Evolutionary conservation across 257 asterid genomes (phyloP).

Genomic region (Lycium ferocissimum): DNA sequence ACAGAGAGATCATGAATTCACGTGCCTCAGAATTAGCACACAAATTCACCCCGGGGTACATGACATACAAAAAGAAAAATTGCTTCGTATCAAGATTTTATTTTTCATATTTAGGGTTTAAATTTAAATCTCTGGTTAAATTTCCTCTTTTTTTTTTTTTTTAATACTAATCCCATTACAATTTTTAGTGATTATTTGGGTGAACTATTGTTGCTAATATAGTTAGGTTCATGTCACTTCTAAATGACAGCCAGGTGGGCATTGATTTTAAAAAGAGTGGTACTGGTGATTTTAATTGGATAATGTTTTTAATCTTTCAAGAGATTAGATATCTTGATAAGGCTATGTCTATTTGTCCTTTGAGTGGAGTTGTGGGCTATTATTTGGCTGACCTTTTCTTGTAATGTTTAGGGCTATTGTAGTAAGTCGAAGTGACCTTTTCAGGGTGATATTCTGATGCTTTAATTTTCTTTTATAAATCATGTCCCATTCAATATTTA

Average conservation of each 20-base stretch:
- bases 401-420: neutral
- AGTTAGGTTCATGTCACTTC: constrained; percentile 3
- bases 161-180: no score
- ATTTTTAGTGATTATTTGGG: no score
- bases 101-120: no score
- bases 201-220: no score
- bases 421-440: neutral
- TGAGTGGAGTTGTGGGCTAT: neutral
- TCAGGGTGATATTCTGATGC: neutral
- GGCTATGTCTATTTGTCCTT: constrained; percentile 15
- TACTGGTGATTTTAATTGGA: neutral
- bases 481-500: neutral
- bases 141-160: no score
- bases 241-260: neutral
- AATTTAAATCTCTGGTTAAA: no score
- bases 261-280: neutral
- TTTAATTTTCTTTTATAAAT: neutral
- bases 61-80: no score
- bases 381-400: constrained; percentile 9
- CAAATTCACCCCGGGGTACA: no score
- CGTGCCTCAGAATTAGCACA: no score
- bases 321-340: neutral
- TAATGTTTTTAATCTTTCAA: neutral
- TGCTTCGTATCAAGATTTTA: no score
- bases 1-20: no score